Evolutionary conservation across 2,329 filamentous ascomycete genomes (phyloP), one percentile per base, ranked within the genome.

Genomic region (Aspergillus fructus): DNA sequence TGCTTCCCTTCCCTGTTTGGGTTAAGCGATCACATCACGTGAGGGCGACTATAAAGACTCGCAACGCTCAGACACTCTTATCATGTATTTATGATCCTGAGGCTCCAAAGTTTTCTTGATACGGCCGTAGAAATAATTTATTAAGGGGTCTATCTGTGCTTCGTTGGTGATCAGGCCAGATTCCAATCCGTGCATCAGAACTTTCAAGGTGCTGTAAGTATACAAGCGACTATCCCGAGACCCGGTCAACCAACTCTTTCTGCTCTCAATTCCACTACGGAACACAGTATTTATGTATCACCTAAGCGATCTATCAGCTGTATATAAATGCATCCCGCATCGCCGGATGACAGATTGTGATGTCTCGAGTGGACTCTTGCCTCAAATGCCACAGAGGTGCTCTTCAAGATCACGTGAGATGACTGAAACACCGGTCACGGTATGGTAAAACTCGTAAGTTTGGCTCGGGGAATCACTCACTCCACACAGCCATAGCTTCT

Each of bases 11-110:
- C 68, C 73, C 68, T 67, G 64, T 66, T 71, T 60, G 65, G 69
- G 68, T 68, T 73, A 73, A 73, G 70, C 71, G 71, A 73, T 66
- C 58, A 55, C 49, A 8, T 71, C 70, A 73, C 69, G 66, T 73
- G 70, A 58, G 15, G 4, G 12, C 1, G 34, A 37, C 34, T 45
- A 11, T 15, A 39, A 37, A 47, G 17, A n/a, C 34, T 15, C 0
- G 34, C 13, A 37, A 37, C 12, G 12, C 15, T 37, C 15, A n/a
- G 34, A 37, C 15, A 37, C 34, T n/a, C 12, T 37, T 37, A 37
- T 37, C 15, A 37, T 37, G 27, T 17, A 40, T 40, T 40, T 17
- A 40, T 40, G 13, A 17, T 40, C 17, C 13, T n/a, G 37, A 17
- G 17, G 37, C 37, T 40, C 40, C 17, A 11, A 17, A 21, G 34